Conservation (phyloP, 2,329 filamentous ascomycete species). For the Talaromyces atroroseus region DNA sequence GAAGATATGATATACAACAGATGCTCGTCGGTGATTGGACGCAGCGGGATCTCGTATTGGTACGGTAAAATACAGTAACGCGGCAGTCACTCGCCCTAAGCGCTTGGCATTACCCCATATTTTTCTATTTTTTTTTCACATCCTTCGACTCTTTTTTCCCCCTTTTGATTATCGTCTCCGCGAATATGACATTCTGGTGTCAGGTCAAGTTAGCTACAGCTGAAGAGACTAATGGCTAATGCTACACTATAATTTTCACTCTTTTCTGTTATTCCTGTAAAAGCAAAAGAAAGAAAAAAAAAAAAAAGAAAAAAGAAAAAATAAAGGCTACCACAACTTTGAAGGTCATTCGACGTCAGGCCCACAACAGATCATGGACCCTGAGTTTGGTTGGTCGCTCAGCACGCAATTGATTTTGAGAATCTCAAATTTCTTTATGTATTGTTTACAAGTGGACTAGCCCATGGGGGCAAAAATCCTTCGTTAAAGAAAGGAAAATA, state of each 20-base stretch:
- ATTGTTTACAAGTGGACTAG: neutral
- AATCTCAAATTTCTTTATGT: neutral
- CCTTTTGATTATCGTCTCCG: neutral
- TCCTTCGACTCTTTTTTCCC: neutral
- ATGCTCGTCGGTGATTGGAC: neutral
- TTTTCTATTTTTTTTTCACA: neutral
- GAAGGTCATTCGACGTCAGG: neutral
- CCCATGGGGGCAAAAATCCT: neutral
- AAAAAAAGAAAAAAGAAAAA: neutral
- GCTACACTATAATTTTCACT: too few relatives aligned
- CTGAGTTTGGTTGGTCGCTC: constrained; percentile 3
- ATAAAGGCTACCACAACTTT: neutral
- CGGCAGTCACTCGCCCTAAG: neutral
- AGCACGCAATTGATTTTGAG: constrained; percentile 11
- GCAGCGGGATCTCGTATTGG: neutral
- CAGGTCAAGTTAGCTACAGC: too few relatives aligned
- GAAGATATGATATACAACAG: neutral
- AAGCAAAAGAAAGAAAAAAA: too few relatives aligned
- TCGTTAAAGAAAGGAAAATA: neutral
- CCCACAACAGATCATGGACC: constrained; percentile 7
- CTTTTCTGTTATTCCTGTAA: too few relatives aligned
- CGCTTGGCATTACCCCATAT: neutral
- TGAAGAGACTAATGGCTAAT: too few relatives aligned
- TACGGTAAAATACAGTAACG: neutral
- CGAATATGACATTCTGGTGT: too few relatives aligned